Base-by-base conservation (phyloP, 2,329 filamentous ascomycete species). In the Pseudocercospora vitis region DNA sequence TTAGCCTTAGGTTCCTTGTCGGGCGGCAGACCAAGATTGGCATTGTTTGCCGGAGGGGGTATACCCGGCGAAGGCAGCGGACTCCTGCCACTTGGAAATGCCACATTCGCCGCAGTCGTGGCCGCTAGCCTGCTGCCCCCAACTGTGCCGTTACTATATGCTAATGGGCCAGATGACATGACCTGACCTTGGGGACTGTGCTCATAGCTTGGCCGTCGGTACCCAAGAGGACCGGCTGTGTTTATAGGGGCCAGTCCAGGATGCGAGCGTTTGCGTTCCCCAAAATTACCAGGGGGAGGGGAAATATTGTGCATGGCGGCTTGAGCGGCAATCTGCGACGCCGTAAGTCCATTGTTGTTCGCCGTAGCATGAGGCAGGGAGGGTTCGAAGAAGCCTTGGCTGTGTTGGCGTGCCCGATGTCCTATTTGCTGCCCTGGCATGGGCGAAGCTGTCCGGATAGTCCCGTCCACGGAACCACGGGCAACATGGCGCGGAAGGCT, bases 311-410 rank as follows among this genome's bases (percentile, higher is more conserved):
- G 84, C 65, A 87, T 84, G 51, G 88, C 88, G 7, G 88, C 84
- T 71, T 91, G 88, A 14, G 88, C 88, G 32, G 88, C 88, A 59
- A 91, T 89, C 70, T 89, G 86, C 70, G 87, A 89, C n/a, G 87
- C 83, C 72, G 73, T 71, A 71, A 84, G 65, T 28, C 73, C 65
- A 70, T 67, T 56, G 26, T 48, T 60, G 19, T 63, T 65, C 7
- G 64, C 55, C 21, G 59, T 64, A n/a, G 68, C 60, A 52, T 69
- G 66, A 18, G 87, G 86, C 44, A 91, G 75, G 18, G 81, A 84
- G 35, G 87, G 83, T 68, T 91, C 88, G 66, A 91, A 91, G 65
- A 85, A 82, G 64, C 88, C 88, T 68, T 88, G 87, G 7, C 82
- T 87, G 62, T 86, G 82, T 56, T 88, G 88, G 64, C 88, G 81